phyloP scores from a whole-genome alignment of 2,329 filamentous ascomycete genomes.

The Aspergillus puulaauensis region DNA sequence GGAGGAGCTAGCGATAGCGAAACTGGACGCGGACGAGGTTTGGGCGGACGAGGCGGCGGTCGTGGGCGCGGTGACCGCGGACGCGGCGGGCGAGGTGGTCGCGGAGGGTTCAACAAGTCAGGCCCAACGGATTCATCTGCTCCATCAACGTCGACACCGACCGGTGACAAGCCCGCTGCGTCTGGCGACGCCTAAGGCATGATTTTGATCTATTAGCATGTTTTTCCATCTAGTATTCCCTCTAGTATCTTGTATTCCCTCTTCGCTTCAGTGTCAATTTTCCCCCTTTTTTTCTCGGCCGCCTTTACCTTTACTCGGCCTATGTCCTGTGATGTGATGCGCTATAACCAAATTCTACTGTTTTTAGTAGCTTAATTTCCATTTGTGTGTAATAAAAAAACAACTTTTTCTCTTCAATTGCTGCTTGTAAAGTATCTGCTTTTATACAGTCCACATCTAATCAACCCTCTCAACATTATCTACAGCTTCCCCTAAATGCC shows the following conservation, averaged over 20 bases:
- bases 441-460: neutral
- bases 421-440: neutral
- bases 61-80: slow-evolving; percentile 51
- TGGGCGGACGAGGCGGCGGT: slow-evolving; percentile 51
- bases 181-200: slow-evolving; percentile 32
- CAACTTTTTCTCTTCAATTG: slow-evolving; percentile 4
- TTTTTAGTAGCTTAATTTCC: slow-evolving; percentile 29
- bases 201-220: slow-evolving; percentile 13
- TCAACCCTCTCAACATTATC: too few relatives aligned
- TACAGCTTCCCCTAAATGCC: too few relatives aligned
- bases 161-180: slow-evolving; percentile 35
- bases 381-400: slow-evolving; percentile 24
- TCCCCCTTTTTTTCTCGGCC: slow-evolving; percentile 5
- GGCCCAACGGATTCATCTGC: slow-evolving; percentile 41
- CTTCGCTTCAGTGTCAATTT: slow-evolving; percentile 14
- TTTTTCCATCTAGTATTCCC: slow-evolving; percentile 7
- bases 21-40: slow-evolving; percentile 52
- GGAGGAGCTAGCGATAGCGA: slow-evolving; percentile 78
- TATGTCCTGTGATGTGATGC: slow-evolving; percentile 17
- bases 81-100: slow-evolving; percentile 59
- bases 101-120: slow-evolving; percentile 58
- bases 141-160: slow-evolving; percentile 25
- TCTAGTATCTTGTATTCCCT: slow-evolving; percentile 12
- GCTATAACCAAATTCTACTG: slow-evolving; percentile 15
- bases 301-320: slow-evolving; percentile 15